These are phyloP conservation scores for Fusarium pseudonygamai DNA, from an alignment of 2,329 filamentous ascomycete species.

Conservation along the genomic window DNA sequence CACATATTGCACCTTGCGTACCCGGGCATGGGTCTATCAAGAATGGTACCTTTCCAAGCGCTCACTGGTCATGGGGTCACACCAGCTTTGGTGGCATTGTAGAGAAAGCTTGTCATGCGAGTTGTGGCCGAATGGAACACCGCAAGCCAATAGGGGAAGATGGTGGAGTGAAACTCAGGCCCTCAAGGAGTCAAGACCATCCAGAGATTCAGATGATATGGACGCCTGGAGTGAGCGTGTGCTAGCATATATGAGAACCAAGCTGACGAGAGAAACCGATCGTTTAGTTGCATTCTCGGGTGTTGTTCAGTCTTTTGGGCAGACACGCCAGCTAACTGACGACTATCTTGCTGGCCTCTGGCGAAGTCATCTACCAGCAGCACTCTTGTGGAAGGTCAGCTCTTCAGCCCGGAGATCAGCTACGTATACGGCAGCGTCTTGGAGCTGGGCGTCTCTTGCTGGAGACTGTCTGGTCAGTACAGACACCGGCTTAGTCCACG, in stretches of 20 bases:
- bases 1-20: not conserved
- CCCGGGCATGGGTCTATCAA: not conserved
- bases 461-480: not conserved
- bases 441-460: not conserved
- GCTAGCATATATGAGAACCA: not conserved
- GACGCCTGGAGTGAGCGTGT: not conserved
- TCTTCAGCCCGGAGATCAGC: not conserved
- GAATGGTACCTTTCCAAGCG: not conserved
- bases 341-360: not conserved
- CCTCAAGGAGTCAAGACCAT: not conserved
- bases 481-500: not conserved
- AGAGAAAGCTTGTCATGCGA: not conserved
- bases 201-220: not conserved
- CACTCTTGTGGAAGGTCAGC: not conserved
- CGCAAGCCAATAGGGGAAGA: not conserved
- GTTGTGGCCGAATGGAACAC: not conserved
- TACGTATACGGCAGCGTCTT: not conserved
- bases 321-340: not conserved
- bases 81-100: constrained; percentile 1
- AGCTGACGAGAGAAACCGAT: not conserved
- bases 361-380: not conserved
- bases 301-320: not conserved
- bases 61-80: not conserved
- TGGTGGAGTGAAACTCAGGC: not conserved
- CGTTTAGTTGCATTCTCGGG: not conserved